These are phyloP conservation scores for Syncephalis fuscata DNA, from an alignment of 371 early-diverging fungal species.

Conservation along the genomic window DNA sequence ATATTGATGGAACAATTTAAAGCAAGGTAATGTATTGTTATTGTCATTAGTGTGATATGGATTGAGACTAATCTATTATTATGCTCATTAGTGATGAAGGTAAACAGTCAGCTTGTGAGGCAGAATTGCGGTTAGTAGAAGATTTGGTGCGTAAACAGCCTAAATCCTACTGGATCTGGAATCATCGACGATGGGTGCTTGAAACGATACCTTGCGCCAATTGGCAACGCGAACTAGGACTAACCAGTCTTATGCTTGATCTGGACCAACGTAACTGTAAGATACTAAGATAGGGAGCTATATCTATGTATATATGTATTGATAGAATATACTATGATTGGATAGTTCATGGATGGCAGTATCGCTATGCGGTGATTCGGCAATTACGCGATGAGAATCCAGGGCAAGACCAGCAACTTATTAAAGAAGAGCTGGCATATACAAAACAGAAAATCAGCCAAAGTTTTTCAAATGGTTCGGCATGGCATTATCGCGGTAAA, in stretches of 20 bases:
- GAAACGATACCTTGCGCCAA: constrained; percentile 47
- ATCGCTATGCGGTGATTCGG: constrained; percentile 63
- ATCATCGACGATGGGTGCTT: constrained; percentile 84
- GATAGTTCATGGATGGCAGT: constrained; percentile 86
- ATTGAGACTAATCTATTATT: no score
- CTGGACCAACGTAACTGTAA: constrained; percentile 86
- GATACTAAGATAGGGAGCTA: no score
- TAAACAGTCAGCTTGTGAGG: constrained; percentile 11
- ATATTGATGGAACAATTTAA: constrained; percentile 26
- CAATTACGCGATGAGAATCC: constrained; percentile 18
- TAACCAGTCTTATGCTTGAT: constrained; percentile 60
- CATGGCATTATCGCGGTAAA: constrained; percentile 92
- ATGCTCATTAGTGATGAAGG: not conserved
- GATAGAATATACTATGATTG: constrained; percentile 1
- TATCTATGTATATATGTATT: no score
- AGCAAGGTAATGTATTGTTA: constrained; percentile 7
- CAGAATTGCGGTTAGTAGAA: constrained; percentile 46
- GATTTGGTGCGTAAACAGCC: constrained; percentile 48
- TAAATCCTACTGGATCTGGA: constrained; percentile 90
- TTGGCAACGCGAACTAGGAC: constrained; percentile 62
- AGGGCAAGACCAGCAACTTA: constrained; percentile 1
- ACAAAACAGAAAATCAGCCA: constrained; percentile 71
- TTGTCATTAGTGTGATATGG: not conserved
- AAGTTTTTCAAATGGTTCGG: constrained; percentile 88
- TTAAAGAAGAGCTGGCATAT: constrained; percentile 54